These are phyloP conservation scores for Sporothrix variecibatus DNA, from an alignment of 2,329 filamentous ascomycete species.

Conservation along the genomic window DNA sequence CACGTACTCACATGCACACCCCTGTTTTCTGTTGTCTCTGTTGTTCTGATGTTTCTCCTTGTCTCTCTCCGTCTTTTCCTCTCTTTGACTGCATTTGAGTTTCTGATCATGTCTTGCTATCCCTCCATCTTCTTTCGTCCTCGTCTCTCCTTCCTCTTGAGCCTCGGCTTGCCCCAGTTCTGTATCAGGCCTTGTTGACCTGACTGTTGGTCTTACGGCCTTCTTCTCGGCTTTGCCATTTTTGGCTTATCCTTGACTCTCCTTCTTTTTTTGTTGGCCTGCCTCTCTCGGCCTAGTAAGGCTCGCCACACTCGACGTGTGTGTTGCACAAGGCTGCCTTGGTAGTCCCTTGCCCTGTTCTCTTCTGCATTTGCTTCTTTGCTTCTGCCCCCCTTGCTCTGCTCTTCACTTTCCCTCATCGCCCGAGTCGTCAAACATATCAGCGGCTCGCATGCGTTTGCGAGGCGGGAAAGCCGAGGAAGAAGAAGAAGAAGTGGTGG, in stretches of 20 bases:
- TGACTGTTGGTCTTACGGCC: background rate
- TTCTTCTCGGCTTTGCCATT: background rate
- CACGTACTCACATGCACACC: background rate
- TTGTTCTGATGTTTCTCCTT: background rate
- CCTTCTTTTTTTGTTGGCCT: background rate
- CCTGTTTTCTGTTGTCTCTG: background rate
- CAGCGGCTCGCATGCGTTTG: slow-evolving; percentile 73
- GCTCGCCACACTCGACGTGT: background rate
- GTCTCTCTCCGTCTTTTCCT: background rate
- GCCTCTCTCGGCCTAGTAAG: slow-evolving; percentile 7
- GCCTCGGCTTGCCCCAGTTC: background rate
- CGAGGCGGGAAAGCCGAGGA: slow-evolving; percentile 39
- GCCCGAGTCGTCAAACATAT: slow-evolving; percentile 82
- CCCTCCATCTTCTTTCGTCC: background rate
- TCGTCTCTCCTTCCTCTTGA: background rate
- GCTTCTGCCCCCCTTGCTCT: background rate
- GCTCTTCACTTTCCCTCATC: slow-evolving; percentile 37
- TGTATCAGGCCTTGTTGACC: background rate
- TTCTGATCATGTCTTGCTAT: background rate
- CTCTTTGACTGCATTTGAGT: background rate
- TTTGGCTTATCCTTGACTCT: background rate
- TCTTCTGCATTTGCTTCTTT: background rate
- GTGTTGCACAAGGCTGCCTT: background rate
- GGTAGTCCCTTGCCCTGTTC: background rate
- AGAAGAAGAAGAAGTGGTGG: background rate